Percentiles rank a stretch among this genome's conserved stretches.
Conservation (phyloP, 2,329 filamentous ascomycete genomes). For the Xylaria sp. region DNA sequence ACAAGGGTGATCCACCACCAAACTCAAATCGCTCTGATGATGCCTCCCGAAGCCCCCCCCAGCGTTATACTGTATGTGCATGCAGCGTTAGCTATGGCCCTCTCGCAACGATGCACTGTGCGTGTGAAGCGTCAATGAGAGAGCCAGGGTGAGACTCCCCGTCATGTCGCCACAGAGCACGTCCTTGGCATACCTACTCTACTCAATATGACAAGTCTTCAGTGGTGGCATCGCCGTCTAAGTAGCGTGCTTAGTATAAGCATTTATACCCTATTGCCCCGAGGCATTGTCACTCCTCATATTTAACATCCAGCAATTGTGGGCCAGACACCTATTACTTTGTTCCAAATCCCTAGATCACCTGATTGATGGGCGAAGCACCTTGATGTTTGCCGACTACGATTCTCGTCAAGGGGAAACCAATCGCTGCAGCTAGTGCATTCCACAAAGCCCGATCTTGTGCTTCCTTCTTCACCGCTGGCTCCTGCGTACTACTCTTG, state of each 20-base stretch:
- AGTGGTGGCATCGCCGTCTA: not conserved
- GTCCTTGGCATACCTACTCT: constrained; percentile 3
- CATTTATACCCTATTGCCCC: constrained; percentile 4
- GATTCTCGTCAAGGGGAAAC: constrained; percentile 20
- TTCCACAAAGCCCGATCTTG: constrained; percentile 23
- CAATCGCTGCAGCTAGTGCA: constrained; percentile 16
- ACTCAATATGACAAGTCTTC: not conserved
- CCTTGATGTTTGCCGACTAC: constrained; percentile 9
- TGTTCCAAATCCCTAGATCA: constrained; percentile 9
- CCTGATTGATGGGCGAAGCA: not conserved
- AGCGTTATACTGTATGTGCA: constrained; percentile 4
- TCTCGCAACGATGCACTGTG: constrained; percentile 18
- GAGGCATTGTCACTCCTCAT: constrained; percentile 10
- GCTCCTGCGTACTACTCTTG: constrained; percentile 12
- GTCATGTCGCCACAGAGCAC: not conserved
- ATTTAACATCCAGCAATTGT: constrained; percentile 1
- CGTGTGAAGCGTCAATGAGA: not conserved
- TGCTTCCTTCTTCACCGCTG: constrained; percentile 15
- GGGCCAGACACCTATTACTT: constrained; percentile 10
- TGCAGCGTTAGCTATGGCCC: not conserved
- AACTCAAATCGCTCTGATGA: constrained; percentile 24
- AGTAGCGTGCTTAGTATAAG: not conserved
- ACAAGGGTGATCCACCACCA: constrained; percentile 17
- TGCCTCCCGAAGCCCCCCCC: not conserved
- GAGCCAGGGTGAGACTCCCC: not conserved